phyloP scores from a whole-genome alignment of 2,329 filamentous ascomycete species.

The Trichophyton simii region DNA sequence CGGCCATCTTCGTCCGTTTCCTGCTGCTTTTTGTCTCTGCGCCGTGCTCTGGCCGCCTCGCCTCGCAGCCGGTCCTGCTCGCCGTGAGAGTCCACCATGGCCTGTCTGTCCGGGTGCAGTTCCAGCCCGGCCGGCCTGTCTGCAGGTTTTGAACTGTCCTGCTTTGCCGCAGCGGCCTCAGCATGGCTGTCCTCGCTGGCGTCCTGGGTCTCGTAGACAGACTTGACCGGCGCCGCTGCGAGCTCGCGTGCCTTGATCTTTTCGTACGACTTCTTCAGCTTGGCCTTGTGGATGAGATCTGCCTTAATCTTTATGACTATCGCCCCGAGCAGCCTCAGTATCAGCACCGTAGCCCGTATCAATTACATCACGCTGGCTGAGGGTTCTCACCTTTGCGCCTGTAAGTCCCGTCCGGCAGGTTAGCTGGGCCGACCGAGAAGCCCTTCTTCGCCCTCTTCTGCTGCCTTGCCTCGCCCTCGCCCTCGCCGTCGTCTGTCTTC shows the following conservation, averaged over 20 bases:
- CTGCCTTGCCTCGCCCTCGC: neutral
- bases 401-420: constrained; percentile 81
- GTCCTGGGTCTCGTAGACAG: constrained; percentile 23
- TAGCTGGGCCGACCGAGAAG: constrained; percentile 77
- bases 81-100: constrained; percentile 40
- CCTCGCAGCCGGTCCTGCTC: neutral
- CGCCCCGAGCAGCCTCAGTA: neutral
- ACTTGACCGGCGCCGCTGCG: constrained; percentile 21
- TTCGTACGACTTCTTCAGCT: constrained; percentile 82
- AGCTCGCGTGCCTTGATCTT: constrained; percentile 62
- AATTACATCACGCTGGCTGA: neutral
- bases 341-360: neutral
- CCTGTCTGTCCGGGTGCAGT: constrained; percentile 49
- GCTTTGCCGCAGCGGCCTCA: constrained; percentile 13
- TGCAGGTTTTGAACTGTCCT: constrained; percentile 19
- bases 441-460: constrained; percentile 46
- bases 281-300: constrained; percentile 79
- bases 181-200: constrained; percentile 21
- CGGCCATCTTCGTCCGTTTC: constrained; percentile 15
- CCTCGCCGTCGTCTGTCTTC: constrained; percentile 13
- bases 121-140: neutral
- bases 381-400: constrained; percentile 54
- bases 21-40: constrained; percentile 9
- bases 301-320: constrained; percentile 79
- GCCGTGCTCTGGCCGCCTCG: neutral